Evolutionary conservation across 2,329 filamentous ascomycete species (phyloP).

Genomic region (Xylaria sp.): DNA sequence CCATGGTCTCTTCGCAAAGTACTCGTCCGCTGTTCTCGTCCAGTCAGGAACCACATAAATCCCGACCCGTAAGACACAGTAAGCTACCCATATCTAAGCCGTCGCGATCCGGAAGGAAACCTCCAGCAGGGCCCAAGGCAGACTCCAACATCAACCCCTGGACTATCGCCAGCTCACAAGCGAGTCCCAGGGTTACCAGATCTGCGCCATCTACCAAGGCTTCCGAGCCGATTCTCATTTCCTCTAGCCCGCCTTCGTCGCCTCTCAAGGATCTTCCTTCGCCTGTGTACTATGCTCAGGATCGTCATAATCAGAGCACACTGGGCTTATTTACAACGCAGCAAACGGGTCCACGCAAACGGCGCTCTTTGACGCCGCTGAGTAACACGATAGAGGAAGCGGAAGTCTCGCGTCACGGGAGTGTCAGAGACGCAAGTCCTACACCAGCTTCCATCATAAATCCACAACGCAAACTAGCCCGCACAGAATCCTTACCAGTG

Average conservation of each 20-base stretch:
- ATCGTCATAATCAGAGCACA: not conserved
- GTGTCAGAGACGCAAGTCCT: constrained; percentile 34
- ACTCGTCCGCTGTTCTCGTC: constrained; percentile 23
- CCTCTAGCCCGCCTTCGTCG: constrained; percentile 57
- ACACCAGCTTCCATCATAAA: constrained; percentile 36
- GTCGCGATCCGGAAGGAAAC: constrained; percentile 39
- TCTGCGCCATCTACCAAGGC: constrained; percentile 39
- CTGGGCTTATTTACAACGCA: constrained; percentile 19
- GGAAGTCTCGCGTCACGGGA: constrained; percentile 2
- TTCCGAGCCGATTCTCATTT: constrained; percentile 56
- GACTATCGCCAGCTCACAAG: constrained; percentile 58
- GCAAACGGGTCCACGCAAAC: constrained; percentile 33
- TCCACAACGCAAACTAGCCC: constrained; percentile 44
- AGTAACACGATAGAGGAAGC: constrained; percentile 11
- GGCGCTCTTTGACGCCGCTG: constrained; percentile 38
- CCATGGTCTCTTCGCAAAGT: constrained; percentile 35
- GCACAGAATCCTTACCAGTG: constrained; percentile 47
- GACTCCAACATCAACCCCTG: constrained; percentile 51
- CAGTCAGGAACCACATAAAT: constrained; percentile 34
- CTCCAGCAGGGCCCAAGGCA: constrained; percentile 40
- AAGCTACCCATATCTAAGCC: constrained; percentile 48
- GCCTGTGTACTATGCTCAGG: constrained; percentile 31
- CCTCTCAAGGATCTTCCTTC: constrained; percentile 46
- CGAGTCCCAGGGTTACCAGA: constrained; percentile 52
- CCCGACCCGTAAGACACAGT: constrained; percentile 43